Evolutionary conservation across 495 filamentous ascomycete genomes (phyloP).

Genomic region (Hypoxylon subgilvum): DNA sequence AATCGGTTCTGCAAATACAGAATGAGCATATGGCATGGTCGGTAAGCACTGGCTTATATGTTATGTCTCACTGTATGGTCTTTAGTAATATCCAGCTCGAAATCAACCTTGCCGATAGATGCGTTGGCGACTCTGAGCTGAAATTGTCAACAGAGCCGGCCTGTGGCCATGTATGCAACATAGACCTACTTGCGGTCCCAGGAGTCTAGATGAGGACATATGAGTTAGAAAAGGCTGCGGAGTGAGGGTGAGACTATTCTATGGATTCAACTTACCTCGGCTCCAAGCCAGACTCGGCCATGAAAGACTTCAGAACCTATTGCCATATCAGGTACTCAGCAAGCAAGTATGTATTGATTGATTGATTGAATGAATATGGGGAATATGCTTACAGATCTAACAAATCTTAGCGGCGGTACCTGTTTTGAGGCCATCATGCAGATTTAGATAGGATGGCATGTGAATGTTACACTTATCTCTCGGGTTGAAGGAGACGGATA

Average conservation of each 20-base stretch:
- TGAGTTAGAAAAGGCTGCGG: neutral
- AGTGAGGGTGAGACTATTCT: no score
- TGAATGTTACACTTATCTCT: neutral
- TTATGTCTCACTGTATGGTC: constrained; percentile 77
- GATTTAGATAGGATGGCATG: neutral
- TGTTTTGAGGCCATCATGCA: constrained; percentile 38
- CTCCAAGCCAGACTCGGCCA: constrained; percentile 82
- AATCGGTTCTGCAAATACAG: constrained; percentile 73
- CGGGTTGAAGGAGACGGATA: constrained; percentile 1
- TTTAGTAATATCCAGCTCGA: constrained; percentile 84
- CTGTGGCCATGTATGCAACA: neutral
- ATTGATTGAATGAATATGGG: neutral
- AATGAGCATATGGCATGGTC: neutral
- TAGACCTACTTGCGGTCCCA: constrained; percentile 49
- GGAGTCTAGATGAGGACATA: constrained; percentile 41
- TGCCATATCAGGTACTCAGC: no score
- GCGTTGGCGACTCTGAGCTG: constrained; percentile 81
- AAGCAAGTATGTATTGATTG: constrained; percentile 6
- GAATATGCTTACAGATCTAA: constrained; percentile 44
- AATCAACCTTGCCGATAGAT: constrained; percentile 77
- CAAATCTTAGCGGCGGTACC: constrained; percentile 48
- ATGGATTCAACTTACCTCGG: constrained; percentile 70
- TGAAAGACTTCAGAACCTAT: constrained; percentile 82
- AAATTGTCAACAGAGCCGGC: neutral
- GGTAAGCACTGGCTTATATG: no score